Evolutionary conservation across 1,284 basidiomycete genomes (phyloP), one percentile per base, ranked within the genome.

Genomic region (Heliocybe sulcata): DNA sequence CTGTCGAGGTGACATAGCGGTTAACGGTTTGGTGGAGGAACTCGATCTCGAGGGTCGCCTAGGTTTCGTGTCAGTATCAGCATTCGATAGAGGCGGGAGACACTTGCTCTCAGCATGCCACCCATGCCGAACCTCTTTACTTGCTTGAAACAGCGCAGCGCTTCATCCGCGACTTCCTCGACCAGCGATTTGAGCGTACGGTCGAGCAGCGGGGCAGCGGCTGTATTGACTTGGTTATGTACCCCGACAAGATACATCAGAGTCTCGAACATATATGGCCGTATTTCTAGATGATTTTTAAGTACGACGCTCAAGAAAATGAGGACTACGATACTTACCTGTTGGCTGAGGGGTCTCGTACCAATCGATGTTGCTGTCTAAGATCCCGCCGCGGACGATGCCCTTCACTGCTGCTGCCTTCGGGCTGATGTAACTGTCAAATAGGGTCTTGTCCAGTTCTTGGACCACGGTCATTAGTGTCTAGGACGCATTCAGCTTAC

Each of bases 31-130:
- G 96, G 70, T 99, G 95, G 72, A 98, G 85, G 73, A 98, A 99
- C 72, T 99, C 97, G 62, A 98, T 98, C 72, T 99, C 97, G 27
- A 99, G 83, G 1, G 97, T 99, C 1, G 97, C 96, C 89, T 97
- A 63, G 23, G 50, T 14, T 14, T 11, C 29, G 26, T 20, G 51
- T 57, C 45, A 54, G 61, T 54, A 20, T 53, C 19, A 35, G 25
- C 23, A 14, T 51, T 35, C 26, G 26, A 54, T 31, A 42, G 27
- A 54, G 35, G 52, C 42, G 54, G 47, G 31, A 52, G 26, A 23
- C 10, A 79, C 87, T 60, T 67, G 94, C 93, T 57, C 92, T 84
- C 31, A 99, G 79, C 97, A 99, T 99, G 11, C 97, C 97, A 48
- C 97, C 97, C 84, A 97, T 97, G 16, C 96, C 94, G 65, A 98